Evolutionary conservation across 202 grass and related monocot species (phyloP), one percentile per base, ranked within the genome.

Genomic region (Setaria viridis): DNA sequence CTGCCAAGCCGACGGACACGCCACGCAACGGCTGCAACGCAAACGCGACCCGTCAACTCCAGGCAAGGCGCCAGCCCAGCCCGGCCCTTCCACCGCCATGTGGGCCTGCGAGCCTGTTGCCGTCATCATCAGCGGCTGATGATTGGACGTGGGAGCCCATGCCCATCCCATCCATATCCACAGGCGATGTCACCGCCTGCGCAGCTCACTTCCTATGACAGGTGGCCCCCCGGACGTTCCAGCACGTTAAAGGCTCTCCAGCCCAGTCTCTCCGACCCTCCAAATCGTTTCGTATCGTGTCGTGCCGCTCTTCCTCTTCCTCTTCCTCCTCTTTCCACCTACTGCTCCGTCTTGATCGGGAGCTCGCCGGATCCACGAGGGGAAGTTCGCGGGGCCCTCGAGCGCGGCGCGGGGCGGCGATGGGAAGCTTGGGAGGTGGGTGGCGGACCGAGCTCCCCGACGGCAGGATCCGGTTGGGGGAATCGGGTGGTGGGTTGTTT

Each of bases 341-440:
- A 56, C 34, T 74, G n/a, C 43, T 47, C 11, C 68, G 6, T 0
- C 32, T 20, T 6, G 49, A 74, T 60, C 74, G 50, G 41, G 46
- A 80, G 67, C 68, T 70, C 79, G 48, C 20, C 62, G 33, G 62
- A 41, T 81, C 56, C 34, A 8, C 66, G 10, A 8, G 41, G 68
- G 39, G 19, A 1, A 25, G 19, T 43, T 37, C 15, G 10, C 15
- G 10, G 9, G 32, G 37, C 6, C 5, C 6, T 78, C 64, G 20
- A n/a, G 49, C 25, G 59, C 60, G 39, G 33, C 54, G 33, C 60
- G 39, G 33, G 45, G 33, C 50, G 62, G 76, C 6, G 49, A 91
- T 91, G 85, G 77, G 89, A 1, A 81, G 85, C 76, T 6, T 57
- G 5, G 70, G 55, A 81, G 89, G 85, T 91, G 76, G 4, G 84